Percentiles rank a stretch among this genome's conserved stretches.
These are phyloP conservation scores for Solanum bukasovii DNA, from an alignment of 257 asterid genomes.

Conservation along the genomic window DNA sequence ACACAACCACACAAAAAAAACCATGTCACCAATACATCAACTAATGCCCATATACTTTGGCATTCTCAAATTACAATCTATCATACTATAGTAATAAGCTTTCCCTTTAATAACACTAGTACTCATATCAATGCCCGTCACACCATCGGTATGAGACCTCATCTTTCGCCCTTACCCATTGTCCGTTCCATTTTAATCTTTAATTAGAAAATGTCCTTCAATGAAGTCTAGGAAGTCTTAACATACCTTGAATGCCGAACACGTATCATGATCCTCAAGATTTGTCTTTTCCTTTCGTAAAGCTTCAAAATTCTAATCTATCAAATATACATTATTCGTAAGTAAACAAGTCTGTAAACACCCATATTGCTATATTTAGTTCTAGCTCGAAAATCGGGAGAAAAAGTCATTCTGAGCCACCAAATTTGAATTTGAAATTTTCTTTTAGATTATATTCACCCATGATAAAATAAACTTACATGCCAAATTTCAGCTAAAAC, in stretches of 20 bases:
- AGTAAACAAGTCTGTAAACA: background rate
- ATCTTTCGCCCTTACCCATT: background rate
- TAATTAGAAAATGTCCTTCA: background rate
- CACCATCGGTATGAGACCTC: background rate
- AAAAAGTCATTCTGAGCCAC: no score
- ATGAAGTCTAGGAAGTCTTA: no score
- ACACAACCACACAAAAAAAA: background rate
- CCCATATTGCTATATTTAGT: background rate
- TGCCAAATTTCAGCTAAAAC: no score
- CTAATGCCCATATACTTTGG: background rate
- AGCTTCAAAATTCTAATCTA: background rate
- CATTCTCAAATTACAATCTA: background rate
- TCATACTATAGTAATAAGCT: background rate
- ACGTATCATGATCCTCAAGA: background rate
- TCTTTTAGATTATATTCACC: no score
- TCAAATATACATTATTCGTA: background rate
- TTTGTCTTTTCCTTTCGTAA: background rate
- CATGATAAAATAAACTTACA: no score
- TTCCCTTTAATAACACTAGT: no score
- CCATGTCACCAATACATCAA: background rate
- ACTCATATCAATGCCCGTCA: background rate
- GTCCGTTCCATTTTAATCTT: background rate
- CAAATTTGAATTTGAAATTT: no score
- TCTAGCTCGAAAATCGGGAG: no score
- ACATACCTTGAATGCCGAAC: background rate